A percentile compares a stretch with the other conserved stretches of the same genome.
Evolutionary conservation across 2,329 filamentous ascomycete species (phyloP).

Genomic region (Salinomyces thailandicus): DNA sequence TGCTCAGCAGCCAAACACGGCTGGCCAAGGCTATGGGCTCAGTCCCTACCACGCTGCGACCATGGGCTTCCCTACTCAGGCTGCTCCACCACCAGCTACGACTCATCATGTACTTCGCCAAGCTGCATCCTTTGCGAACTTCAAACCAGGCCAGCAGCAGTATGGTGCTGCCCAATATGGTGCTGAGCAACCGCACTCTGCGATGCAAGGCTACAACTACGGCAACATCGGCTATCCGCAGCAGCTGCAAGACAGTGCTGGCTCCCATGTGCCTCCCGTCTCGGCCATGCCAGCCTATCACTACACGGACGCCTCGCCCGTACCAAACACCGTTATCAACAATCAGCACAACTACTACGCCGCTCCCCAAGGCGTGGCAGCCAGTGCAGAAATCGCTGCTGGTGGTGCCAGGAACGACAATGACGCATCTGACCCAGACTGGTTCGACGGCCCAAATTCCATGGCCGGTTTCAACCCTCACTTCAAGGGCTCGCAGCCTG

Average conservation of each 20-base stretch:
- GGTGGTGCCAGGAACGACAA: not conserved
- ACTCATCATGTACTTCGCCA: not conserved
- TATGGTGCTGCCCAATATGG: no score
- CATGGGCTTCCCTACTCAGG: not conserved
- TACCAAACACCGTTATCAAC: no score
- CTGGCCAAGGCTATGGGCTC: not conserved
- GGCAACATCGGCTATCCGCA: no score
- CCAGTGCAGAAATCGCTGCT: not conserved
- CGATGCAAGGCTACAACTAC: no score
- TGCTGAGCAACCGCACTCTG: no score
- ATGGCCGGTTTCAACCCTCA: conserved; percentile 1
- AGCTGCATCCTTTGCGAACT: not conserved
- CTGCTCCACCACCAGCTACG: no score
- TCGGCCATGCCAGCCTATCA: not conserved
- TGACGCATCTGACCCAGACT: not conserved
- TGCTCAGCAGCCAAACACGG: not conserved
- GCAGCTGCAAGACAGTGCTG: not conserved
- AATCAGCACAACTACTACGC: no score
- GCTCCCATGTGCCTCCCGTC: not conserved
- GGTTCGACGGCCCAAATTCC: not conserved
- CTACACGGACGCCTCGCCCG: not conserved
- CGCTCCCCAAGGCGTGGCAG: not conserved
- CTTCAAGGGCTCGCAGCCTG: not conserved
- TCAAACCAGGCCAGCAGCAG: no score
- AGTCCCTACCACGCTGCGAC: not conserved